These are phyloP conservation scores for Collybiopsis luxurians DNA, from an alignment of 768 basidiomycete species.

Conservation along the genomic window DNA sequence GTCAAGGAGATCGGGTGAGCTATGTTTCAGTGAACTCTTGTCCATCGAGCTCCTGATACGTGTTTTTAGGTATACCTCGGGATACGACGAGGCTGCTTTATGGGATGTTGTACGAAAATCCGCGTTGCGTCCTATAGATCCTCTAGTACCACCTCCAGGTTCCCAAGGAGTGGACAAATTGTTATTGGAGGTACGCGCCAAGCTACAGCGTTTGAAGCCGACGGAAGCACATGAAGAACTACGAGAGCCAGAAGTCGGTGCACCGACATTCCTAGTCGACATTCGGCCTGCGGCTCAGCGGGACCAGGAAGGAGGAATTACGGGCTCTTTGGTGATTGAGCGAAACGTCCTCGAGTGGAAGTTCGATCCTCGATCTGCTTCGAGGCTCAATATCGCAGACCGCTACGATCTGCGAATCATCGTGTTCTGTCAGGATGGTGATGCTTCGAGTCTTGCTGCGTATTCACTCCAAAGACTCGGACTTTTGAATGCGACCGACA, in stretches of 20 bases:
- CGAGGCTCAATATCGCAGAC: conserved; percentile 64
- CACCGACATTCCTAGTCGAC: conserved; percentile 74
- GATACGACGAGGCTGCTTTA: conserved; percentile 64
- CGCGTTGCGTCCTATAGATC: conserved; percentile 56
- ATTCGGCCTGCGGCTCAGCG: conserved; percentile 69
- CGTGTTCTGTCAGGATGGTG: conserved; percentile 73
- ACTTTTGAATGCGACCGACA: conserved; percentile 71
- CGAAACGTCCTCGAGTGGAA: conserved; percentile 79
- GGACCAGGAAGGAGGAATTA: conserved; percentile 53
- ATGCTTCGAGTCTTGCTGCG: conserved; percentile 72
- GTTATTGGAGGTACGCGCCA: conserved; percentile 55
- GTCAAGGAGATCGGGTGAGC: conserved; percentile 5
- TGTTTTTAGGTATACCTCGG: conserved; percentile 26
- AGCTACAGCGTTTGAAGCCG: conserved; percentile 62
- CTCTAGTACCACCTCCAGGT: conserved; percentile 60
- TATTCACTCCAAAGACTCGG: conserved; percentile 67
- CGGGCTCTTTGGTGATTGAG: conserved; percentile 70
- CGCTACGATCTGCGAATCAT: conserved; percentile 75
- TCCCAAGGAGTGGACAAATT: conserved; percentile 58
- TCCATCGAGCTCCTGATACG: conserved; percentile 22
- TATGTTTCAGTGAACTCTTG: conserved; percentile 6
- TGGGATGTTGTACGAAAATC: conserved; percentile 72
- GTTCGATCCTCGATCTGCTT: conserved; percentile 66
- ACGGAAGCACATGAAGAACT: conserved; percentile 60
- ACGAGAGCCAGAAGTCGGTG: conserved; percentile 44